These are phyloP conservation scores for Solanum hybrid DNA, from an alignment of 305 asterid genomes.

Conservation along the genomic window DNA sequence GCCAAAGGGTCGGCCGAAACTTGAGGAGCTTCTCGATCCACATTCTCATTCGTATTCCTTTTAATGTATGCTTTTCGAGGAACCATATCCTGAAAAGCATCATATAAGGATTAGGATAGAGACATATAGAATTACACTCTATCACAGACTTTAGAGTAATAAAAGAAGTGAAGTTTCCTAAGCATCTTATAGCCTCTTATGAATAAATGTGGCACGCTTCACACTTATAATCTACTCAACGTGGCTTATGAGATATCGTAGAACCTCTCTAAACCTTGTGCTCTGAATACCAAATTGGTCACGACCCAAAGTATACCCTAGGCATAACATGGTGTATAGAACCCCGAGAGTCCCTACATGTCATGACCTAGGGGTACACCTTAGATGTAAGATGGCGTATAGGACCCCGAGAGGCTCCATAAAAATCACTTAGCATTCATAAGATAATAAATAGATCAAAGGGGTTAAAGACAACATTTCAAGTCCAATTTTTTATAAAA, in stretches of 20 bases:
- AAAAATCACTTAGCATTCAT: no score
- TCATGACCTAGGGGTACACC: no score
- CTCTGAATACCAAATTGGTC: neutral
- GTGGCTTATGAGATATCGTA: neutral
- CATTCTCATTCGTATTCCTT: no score
- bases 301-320: neutral
- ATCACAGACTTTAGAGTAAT: neutral
- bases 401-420: no score
- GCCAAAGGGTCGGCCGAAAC: no score
- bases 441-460: no score
- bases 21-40: neutral
- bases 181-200: neutral
- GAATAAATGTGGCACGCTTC: neutral
- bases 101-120: neutral
- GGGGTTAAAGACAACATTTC: no score
- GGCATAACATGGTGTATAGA: no score
- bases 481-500: no score
- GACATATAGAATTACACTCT: neutral
- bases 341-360: no score
- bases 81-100: neutral
- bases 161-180: neutral
- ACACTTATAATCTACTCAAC: neutral
- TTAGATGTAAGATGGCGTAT: no score
- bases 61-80: no score
- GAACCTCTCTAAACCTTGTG: neutral